These are phyloP conservation scores for Nigrospora oryzae DNA, from an alignment of 2,329 filamentous ascomycete species.

Conservation along the genomic window DNA sequence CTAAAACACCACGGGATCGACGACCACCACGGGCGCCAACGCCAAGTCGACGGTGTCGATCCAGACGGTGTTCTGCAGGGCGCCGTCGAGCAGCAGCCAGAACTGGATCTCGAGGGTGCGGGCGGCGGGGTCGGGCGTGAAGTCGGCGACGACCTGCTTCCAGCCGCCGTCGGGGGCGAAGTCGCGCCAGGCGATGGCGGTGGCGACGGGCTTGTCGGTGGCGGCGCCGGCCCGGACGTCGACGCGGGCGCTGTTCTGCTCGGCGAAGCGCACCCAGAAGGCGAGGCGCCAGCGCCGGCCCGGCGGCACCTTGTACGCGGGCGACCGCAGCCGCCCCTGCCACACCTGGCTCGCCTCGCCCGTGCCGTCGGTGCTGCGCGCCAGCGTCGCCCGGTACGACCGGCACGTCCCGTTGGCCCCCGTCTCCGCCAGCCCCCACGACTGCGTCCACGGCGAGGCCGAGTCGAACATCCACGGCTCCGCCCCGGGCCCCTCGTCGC, in stretches of 20 bases:
- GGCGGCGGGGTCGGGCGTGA: background rate
- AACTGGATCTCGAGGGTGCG: background rate
- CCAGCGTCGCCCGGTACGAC: background rate
- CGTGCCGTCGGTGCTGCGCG: background rate
- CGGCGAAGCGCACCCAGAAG: background rate
- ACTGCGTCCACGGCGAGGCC: background rate
- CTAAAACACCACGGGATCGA: background rate
- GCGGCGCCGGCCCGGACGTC: background rate
- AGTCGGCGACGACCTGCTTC: background rate
- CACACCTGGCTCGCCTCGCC: background rate
- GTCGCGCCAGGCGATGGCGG: background rate
- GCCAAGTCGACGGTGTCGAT: conserved; percentile 3
- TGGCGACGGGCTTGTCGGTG: background rate
- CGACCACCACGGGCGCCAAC: background rate
- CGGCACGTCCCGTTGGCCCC: background rate
- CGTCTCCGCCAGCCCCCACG: background rate
- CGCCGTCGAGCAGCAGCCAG: conserved; percentile 1
- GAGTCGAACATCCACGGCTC: background rate
- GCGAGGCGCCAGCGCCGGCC: background rate
- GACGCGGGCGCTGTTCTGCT: background rate
- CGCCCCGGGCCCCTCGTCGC: background rate
- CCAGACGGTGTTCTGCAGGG: conserved; percentile 3
- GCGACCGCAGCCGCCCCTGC: background rate
- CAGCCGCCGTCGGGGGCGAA: background rate
- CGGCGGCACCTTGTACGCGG: background rate